Conservation (phyloP, 2,329 filamentous ascomycete genomes). For the Aspergillus ustus region DNA sequence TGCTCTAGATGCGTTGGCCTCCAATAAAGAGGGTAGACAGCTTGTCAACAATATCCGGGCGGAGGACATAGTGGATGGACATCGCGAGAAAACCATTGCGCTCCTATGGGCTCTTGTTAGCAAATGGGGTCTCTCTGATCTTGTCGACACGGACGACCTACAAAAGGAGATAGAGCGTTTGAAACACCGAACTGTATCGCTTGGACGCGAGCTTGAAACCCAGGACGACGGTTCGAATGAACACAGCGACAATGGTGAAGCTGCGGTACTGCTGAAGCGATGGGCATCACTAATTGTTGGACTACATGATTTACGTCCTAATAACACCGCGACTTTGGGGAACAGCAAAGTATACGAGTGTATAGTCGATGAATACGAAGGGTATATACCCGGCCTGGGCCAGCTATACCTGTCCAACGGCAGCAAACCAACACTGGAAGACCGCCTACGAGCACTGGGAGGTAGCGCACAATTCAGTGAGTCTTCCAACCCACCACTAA, state of each 20-base stretch:
- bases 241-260: slow-evolving; percentile 25
- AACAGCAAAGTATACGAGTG: slow-evolving; percentile 58
- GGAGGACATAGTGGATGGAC: slow-evolving; percentile 66
- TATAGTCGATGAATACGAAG: slow-evolving; percentile 62
- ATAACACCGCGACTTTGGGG: slow-evolving; percentile 63
- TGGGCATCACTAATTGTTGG: slow-evolving; percentile 60
- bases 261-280: slow-evolving; percentile 54
- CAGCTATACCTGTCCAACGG: neutral
- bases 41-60: slow-evolving; percentile 53
- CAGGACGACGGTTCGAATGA: neutral
- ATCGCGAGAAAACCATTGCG: slow-evolving; percentile 66
- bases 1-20: slow-evolving; percentile 58
- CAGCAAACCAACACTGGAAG: slow-evolving; percentile 28
- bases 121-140: slow-evolving; percentile 57
- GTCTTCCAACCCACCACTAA: slow-evolving; percentile 17
- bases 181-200: slow-evolving; percentile 29
- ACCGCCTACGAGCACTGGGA: slow-evolving; percentile 44
- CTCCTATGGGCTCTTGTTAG: slow-evolving; percentile 65
- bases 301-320: slow-evolving; percentile 54
- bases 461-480: slow-evolving; percentile 51
- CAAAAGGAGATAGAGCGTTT: slow-evolving; percentile 56
- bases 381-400: slow-evolving; percentile 38
- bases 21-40: slow-evolving; percentile 45
- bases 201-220: slow-evolving; percentile 27
- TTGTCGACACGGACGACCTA: slow-evolving; percentile 62